phyloP scores from a whole-genome alignment of 2,329 filamentous ascomycete genomes.

The Pseudopithomyces chartarum region DNA sequence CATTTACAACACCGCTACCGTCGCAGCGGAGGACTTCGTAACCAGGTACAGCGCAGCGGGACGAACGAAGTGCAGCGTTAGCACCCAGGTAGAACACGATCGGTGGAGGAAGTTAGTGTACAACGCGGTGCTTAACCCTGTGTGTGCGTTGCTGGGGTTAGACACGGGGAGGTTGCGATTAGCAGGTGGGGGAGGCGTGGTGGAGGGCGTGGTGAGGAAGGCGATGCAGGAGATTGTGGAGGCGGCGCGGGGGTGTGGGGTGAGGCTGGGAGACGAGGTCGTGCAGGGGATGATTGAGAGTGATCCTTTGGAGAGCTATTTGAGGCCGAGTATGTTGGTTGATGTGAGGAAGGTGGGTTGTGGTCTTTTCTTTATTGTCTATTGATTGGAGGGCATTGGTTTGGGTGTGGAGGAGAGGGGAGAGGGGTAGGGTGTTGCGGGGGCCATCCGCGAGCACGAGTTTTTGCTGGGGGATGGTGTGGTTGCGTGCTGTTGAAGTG shows the following conservation, averaged over 20 bases:
- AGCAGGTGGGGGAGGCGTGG: slow-evolving; percentile 47
- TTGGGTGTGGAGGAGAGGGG: neutral
- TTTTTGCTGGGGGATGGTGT: too few relatives aligned
- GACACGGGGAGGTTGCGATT: slow-evolving; percentile 59
- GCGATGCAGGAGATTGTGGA: slow-evolving; percentile 59
- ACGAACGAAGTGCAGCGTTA: slow-evolving; percentile 51
- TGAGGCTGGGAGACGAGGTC: slow-evolving; percentile 50
- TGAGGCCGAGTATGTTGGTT: slow-evolving; percentile 61
- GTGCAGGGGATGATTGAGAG: slow-evolving; percentile 53
- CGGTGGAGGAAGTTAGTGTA: slow-evolving; percentile 60
- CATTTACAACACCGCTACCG: slow-evolving; percentile 11
- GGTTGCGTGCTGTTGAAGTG: neutral
- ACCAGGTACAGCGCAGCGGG: slow-evolving; percentile 54
- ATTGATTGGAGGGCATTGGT: neutral
- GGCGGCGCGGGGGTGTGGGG: slow-evolving; percentile 51
- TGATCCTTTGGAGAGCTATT: slow-evolving; percentile 56
- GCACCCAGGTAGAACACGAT: slow-evolving; percentile 49
- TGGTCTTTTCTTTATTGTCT: neutral
- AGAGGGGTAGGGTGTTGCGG: neutral
- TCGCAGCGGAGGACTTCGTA: slow-evolving; percentile 51
- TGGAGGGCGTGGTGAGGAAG: slow-evolving; percentile 57
- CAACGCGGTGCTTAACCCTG: slow-evolving; percentile 58
- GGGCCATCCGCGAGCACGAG: neutral
- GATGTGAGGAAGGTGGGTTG: slow-evolving; percentile 55
- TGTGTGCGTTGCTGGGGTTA: slow-evolving; percentile 57